Conservation (phyloP, 1,284 basidiomycete genomes). For the Polyporus tsugae region DNA sequence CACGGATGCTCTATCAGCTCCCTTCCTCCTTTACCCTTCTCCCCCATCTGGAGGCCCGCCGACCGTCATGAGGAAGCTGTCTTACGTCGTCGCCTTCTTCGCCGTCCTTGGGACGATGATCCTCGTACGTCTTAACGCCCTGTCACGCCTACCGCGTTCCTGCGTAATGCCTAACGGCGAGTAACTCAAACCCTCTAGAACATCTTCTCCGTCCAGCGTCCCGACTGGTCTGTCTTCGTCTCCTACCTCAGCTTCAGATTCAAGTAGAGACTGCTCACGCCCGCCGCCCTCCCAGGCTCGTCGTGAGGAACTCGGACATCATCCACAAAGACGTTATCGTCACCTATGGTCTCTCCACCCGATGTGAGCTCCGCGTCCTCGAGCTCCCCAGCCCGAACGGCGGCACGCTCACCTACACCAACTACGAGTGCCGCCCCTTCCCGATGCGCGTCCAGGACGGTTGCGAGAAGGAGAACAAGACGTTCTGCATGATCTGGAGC, state of each 20-base stretch:
- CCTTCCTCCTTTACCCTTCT: neutral
- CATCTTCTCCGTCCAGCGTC: conserved; percentile 59
- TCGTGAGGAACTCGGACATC: conserved; percentile 57
- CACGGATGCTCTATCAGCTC: conserved; percentile 9
- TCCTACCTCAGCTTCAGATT: conserved; percentile 5
- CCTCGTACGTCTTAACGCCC: conserved; percentile 52
- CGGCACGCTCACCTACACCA: conserved; percentile 57
- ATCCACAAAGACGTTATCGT: conserved; percentile 56
- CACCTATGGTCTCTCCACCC: conserved; percentile 65
- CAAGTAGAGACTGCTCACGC: conserved; percentile 23
- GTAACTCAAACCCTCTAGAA: conserved; percentile 52
- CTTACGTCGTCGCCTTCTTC: conserved; percentile 67
- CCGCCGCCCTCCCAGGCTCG: conserved; percentile 56
- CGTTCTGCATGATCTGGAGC: conserved; percentile 73
- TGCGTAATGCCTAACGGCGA: neutral
- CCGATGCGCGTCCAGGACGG: conserved; percentile 64
- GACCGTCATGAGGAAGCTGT: conserved; percentile 64
- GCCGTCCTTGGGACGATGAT: conserved; percentile 57
- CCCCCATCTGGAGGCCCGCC: conserved; percentile 1
- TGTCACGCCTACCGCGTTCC: conserved; percentile 7
- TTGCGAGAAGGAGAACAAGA: conserved; percentile 68
- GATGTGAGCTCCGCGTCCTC: conserved; percentile 63
- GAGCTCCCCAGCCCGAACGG: conserved; percentile 56
- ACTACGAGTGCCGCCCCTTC: conserved; percentile 71
- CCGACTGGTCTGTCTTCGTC: conserved; percentile 64